Evolutionary conservation across 129 eudicot species (phyloP).

Genomic region (Tanacetum coccineum): DNA sequence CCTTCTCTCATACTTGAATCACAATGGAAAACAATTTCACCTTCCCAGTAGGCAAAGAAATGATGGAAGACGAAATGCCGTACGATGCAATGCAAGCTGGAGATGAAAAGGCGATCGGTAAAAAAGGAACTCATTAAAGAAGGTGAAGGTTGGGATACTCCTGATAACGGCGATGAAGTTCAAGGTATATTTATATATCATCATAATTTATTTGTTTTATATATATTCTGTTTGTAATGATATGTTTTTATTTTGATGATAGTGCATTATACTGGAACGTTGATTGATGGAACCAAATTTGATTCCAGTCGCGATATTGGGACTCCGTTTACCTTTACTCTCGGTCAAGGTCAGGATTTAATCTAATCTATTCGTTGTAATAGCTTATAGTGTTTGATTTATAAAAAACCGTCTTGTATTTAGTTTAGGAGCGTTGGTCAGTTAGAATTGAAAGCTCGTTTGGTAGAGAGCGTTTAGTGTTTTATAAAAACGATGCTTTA

Average conservation of each 20-base stretch:
- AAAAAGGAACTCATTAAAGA: slow-evolving; percentile 91
- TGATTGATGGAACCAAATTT: slow-evolving; percentile 83
- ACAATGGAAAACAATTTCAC: slow-evolving; percentile 79
- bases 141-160: slow-evolving; percentile 87
- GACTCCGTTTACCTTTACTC: slow-evolving; percentile 77
- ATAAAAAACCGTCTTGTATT: too few species aligned
- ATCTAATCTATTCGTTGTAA: not conserved
- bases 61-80: slow-evolving; percentile 43
- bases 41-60: slow-evolving; percentile 49
- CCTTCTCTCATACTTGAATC: too few species aligned
- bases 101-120: slow-evolving; percentile 95
- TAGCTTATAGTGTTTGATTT: not conserved
- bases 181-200: slow-evolving; percentile 43
- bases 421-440: too few species aligned
- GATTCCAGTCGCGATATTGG: slow-evolving; percentile 94
- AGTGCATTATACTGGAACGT: slow-evolving; percentile 95
- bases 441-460: too few species aligned
- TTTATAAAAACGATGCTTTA: too few species aligned
- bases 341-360: slow-evolving; percentile 67
- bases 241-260: slow-evolving; percentile 19
- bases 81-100: slow-evolving; percentile 62
- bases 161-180: slow-evolving; percentile 91
- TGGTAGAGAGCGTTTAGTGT: too few species aligned
- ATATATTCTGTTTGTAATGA: too few species aligned
- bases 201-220: too few species aligned